Evolutionary conservation across 768 basidiomycete genomes (phyloP), one percentile per base, ranked within the genome.

Genomic region (Kwoniella europaea): DNA sequence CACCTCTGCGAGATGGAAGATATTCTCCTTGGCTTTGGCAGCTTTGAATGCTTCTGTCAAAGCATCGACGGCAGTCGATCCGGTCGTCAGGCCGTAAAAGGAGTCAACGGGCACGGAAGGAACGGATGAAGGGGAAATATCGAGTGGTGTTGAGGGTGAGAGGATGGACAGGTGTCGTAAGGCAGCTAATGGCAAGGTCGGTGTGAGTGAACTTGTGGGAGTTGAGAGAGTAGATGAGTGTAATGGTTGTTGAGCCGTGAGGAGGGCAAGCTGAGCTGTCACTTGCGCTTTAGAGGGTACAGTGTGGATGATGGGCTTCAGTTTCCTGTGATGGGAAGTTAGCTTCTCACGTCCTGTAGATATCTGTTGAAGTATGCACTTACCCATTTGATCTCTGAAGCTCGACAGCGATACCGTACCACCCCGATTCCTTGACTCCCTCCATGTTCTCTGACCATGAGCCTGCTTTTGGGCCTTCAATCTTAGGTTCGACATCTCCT

Each of bases 331-430:
- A 35, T 35, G 35, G 5, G 35, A 35, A 35, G 5, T 35, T 35
- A 35, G 35, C 35, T 35, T 35, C 35, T 35, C 35, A 35, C 35
- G 35, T 35, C 35, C 35, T 35, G 35, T 35, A 35, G 35, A 35
- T 35, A 35, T 35, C 4, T 9, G 35, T 35, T 35, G 35, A 35
- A 3, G 7, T 35, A 10, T 15, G 57, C 29, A 58, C 67, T 59
- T 54, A 68, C 66, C 46, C 62, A 18, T 60, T 58, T 10, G 18
- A 29, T 1, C 29, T 54, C 20, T 52, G 53, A 20, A 56, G 55
- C 13, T 35, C 59, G 29, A 73, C 55, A 22, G 57, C 72, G 9
- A 69, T 42, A 2, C 72, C 72, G 18, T 58, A 10, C 69, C 72
- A 76, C 4, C 42, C 52, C 7, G 42, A 22, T 15, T 59, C 43